Conservation (phyloP, 2,329 filamentous ascomycete species). For the Calonectria henricotiae region DNA sequence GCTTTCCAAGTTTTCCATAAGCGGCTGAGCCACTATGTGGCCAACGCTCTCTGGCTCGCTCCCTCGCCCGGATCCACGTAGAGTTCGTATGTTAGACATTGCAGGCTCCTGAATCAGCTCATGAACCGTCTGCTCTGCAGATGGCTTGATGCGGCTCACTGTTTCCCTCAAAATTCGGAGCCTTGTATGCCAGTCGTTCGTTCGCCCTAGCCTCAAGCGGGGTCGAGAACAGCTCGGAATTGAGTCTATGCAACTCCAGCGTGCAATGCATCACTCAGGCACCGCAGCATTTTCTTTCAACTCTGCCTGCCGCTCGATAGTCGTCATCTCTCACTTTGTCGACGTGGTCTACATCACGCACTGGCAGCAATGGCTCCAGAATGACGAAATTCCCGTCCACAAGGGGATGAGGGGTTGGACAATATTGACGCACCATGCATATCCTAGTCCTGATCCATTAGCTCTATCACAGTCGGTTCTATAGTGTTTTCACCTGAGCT, state of each 20-base stretch:
- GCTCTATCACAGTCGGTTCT: slow-evolving; percentile 50
- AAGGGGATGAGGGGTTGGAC: slow-evolving; percentile 35
- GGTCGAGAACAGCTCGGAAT: slow-evolving; percentile 11
- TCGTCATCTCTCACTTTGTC: slow-evolving; percentile 33
- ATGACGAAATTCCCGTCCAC: slow-evolving; percentile 28
- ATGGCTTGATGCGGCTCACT: slow-evolving; percentile 34
- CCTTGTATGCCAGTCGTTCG: slow-evolving; percentile 15
- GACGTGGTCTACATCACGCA: slow-evolving; percentile 36
- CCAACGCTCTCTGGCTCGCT: slow-evolving; percentile 35
- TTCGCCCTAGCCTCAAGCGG: slow-evolving; percentile 30
- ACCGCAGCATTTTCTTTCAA: slow-evolving; percentile 20
- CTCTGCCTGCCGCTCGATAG: slow-evolving; percentile 14
- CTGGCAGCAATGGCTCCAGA: slow-evolving; percentile 34
- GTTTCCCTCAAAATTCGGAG: slow-evolving; percentile 13
- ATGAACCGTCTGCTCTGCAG: slow-evolving; percentile 27
- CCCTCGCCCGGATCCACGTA: slow-evolving; percentile 42
- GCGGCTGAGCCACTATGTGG: slow-evolving; percentile 21
- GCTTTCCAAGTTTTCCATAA: slow-evolving; percentile 34
- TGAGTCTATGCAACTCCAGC: slow-evolving; percentile 17
- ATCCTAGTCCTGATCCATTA: slow-evolving; percentile 49
- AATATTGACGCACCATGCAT: slow-evolving; percentile 35
- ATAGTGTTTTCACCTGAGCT: slow-evolving; percentile 41
- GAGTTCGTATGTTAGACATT: slow-evolving; percentile 38
- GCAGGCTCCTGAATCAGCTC: slow-evolving; percentile 21
- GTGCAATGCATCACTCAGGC: slow-evolving; percentile 22